A percentile compares a stretch with the other conserved stretches of the same genome.
Conservation (phyloP, 1,139 yeast genomes). For the Ashbya aceris region DNA sequence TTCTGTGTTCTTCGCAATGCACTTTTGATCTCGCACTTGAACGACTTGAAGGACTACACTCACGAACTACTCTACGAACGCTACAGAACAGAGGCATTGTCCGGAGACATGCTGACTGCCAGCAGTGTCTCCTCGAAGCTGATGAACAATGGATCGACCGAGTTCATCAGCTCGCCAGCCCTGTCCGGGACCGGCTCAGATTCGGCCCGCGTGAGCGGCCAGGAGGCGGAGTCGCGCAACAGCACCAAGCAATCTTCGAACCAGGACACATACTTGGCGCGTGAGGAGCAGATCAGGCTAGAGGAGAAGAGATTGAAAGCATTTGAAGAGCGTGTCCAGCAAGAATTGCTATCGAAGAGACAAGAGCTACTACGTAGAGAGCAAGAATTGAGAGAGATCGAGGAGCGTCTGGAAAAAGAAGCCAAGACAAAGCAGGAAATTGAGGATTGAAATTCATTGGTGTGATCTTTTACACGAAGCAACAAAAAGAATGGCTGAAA, state of each 20-base stretch:
- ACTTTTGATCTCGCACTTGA: constrained; percentile 81
- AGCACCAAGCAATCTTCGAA: constrained; percentile 7
- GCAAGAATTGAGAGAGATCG: constrained; percentile 75
- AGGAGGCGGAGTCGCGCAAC: constrained; percentile 8
- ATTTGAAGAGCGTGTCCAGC: constrained; percentile 81
- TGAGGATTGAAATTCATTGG: constrained; percentile 4
- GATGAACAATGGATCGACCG: constrained; percentile 4
- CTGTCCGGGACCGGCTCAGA: constrained; percentile 7
- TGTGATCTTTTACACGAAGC: background rate
- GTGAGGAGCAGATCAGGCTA: constrained; percentile 71
- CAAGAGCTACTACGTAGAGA: constrained; percentile 82
- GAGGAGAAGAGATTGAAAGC: constrained; percentile 74
- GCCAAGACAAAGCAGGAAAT: constrained; percentile 20
- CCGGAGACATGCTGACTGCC: constrained; percentile 33
- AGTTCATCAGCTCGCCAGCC: constrained; percentile 6
- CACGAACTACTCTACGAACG: constrained; percentile 87
- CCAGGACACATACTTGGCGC: constrained; percentile 45
- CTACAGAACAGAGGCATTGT: constrained; percentile 83
- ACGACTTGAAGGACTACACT: constrained; percentile 86
- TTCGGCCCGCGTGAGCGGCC: constrained; percentile 5
- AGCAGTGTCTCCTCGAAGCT: constrained; percentile 8
- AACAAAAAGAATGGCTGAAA: background rate
- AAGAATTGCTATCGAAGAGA: constrained; percentile 75
- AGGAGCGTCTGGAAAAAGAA: constrained; percentile 59
- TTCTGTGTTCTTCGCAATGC: constrained; percentile 77